Evolutionary conservation across 139 green algal genomes (phyloP).

Genomic region (Prasinococcaceae sp.): DNA sequence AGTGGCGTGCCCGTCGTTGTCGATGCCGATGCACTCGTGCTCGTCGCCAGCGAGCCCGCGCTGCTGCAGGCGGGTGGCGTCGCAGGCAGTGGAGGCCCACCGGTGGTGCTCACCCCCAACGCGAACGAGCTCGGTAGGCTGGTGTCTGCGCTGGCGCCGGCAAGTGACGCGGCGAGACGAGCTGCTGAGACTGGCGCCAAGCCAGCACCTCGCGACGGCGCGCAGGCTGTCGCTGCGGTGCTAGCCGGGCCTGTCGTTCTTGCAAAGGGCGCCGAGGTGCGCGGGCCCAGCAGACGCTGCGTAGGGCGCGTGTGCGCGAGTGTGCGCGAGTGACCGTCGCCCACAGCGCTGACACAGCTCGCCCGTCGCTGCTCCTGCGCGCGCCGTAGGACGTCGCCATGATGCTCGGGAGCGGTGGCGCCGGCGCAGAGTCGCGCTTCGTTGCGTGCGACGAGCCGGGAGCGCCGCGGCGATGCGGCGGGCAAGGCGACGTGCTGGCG

Average conservation of each 20-base stretch:
- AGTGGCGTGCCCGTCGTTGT: slow-evolving; percentile 30
- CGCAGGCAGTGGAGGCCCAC: slow-evolving; percentile 18
- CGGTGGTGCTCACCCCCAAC: slow-evolving; percentile 46
- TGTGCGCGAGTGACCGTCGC: too few species aligned
- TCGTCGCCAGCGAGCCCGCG: slow-evolving; percentile 11
- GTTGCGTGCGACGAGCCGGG: not conserved
- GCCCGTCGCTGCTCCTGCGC: too few species aligned
- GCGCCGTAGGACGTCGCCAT: too few species aligned
- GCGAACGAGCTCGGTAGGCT: slow-evolving; percentile 29
- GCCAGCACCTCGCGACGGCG: not conserved
- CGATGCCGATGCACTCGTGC: slow-evolving; percentile 46
- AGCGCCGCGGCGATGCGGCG: slow-evolving; percentile 35
- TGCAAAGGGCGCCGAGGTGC: not conserved
- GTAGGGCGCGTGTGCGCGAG: too few species aligned
- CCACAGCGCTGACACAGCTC: too few species aligned
- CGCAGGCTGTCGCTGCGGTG: not conserved
- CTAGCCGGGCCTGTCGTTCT: not conserved
- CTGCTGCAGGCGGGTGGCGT: slow-evolving; percentile 29
- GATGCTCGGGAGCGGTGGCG: not conserved
- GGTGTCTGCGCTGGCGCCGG: not conserved
- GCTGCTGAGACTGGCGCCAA: not conserved
- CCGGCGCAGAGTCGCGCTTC: not conserved
- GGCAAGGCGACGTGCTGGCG: slow-evolving; percentile 51
- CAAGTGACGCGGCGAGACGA: not conserved
- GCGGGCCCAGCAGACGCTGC: too few species aligned